A percentile compares a stretch with the other conserved stretches of the same genome.
These are phyloP conservation scores for Cladophialophora carrionii DNA, from an alignment of 2,329 filamentous ascomycete species.

Conservation along the genomic window DNA sequence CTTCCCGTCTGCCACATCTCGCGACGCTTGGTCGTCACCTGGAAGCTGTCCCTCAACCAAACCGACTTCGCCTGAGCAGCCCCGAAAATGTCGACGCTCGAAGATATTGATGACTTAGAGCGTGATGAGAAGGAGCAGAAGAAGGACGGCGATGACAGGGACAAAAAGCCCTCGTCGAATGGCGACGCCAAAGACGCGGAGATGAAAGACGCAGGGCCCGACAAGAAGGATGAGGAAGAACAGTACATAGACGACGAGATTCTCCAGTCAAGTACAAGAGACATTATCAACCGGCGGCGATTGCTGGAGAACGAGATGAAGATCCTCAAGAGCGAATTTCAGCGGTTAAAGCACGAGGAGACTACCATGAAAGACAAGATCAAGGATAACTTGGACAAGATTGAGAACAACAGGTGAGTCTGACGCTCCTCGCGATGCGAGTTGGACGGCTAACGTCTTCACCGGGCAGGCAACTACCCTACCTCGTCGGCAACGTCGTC, in stretches of 20 bases:
- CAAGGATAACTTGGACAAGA: slow-evolving; percentile 98
- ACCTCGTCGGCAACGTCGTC: slow-evolving; percentile 97
- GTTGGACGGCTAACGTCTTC: slow-evolving; percentile 27
- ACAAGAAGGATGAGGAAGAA: slow-evolving; percentile 68
- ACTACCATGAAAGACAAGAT: slow-evolving; percentile 97
- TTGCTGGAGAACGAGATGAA: slow-evolving; percentile 95
- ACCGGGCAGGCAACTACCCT: slow-evolving; percentile 80
- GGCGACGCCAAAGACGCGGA: slow-evolving; percentile 73
- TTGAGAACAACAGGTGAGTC: slow-evolving; percentile 91
- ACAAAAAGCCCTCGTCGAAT: slow-evolving; percentile 55
- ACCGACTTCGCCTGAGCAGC: neutral
- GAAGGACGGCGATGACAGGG: slow-evolving; percentile 60
- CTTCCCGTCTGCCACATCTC: neutral
- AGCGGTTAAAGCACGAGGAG: slow-evolving; percentile 93
- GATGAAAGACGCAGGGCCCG: slow-evolving; percentile 80
- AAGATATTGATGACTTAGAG: slow-evolving; percentile 89
- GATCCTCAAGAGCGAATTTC: slow-evolving; percentile 98
- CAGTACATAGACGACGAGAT: slow-evolving; percentile 92
- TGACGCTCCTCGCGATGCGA: neutral
- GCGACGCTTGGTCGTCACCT: neutral
- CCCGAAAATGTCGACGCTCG: slow-evolving; percentile 77
- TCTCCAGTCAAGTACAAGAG: slow-evolving; percentile 86
- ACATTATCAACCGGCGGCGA: slow-evolving; percentile 87
- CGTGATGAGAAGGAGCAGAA: slow-evolving; percentile 71
- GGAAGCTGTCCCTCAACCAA: neutral